Evolutionary conservation across 768 basidiomycete genomes (phyloP), one percentile per base, ranked within the genome.

Genomic region (Boletus huronensis): DNA sequence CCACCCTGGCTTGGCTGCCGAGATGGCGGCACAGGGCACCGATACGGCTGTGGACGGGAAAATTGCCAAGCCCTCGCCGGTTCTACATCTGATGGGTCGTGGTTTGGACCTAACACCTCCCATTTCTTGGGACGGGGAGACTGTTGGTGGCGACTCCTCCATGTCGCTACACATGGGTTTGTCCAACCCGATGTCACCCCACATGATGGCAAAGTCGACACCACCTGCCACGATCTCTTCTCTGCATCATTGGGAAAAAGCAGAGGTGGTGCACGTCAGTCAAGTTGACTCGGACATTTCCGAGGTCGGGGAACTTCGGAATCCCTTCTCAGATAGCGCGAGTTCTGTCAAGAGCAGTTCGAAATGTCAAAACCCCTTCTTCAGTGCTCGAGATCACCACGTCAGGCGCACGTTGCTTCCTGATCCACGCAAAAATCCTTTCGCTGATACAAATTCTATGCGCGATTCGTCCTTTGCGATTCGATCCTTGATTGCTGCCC

Each of bases 191-290:
- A 77, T 82, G 74, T 79, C 82, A 4, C 79, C 84, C 10, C 72
- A 74, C 36, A 54, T 73, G 25, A 58, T 75, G 31, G 76, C 82
- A 32, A 83, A 82, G 63, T 80, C 79, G 57, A 88, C 87, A 5
- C 87, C 87, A 43, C 74, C 74, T 8, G 79, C 83, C 13, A 82
- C 75, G 26, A 61, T 70, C 4, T 77, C 80, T 2, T 70, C 76
- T 16, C 65, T 72, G 2, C 87, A 89, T 70, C 76, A 67, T 44
- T 88, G 87, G 87, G 82, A 89, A 67, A 83, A 82, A 8, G 85
- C 85, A 3, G 82, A 87, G 62, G 82, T 87, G 19, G 59, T 86
- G 48, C 72, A 80, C 51, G 72, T 71, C 43, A 71, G 66, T 29
- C 67, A 69, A 41, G 48, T 63, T 2, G 66, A 65, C 41, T 42